Percentiles rank a stretch among this genome's conserved stretches.
These are phyloP conservation scores for Solanum peruvianum DNA, from an alignment of 257 asterid species.

Conservation along the genomic window DNA sequence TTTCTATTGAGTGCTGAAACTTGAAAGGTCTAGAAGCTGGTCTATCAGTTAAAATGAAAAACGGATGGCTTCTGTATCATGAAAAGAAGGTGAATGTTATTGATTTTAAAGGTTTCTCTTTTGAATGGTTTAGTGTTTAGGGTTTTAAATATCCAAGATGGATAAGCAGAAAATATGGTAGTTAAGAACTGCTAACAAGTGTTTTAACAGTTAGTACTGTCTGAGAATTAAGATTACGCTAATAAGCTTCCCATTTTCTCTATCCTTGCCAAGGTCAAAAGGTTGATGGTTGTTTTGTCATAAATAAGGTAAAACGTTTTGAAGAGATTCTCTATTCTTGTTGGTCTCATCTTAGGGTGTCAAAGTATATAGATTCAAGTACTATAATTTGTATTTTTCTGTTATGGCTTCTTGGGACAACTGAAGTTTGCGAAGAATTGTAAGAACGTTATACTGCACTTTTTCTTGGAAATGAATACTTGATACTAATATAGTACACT, in stretches of 20 bases:
- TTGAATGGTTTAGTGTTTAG: background rate
- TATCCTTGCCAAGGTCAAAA: background rate
- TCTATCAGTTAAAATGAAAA: background rate
- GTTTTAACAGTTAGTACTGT: background rate
- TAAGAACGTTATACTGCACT: background rate
- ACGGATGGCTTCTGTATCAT: background rate
- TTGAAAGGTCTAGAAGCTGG: background rate
- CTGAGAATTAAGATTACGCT: background rate
- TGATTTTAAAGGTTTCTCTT: background rate
- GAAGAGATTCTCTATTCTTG: background rate
- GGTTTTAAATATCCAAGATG: background rate
- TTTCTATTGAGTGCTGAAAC: background rate
- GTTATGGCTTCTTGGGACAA: background rate
- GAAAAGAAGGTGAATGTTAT: background rate
- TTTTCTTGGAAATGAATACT: background rate
- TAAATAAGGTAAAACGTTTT: background rate
- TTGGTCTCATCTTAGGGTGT: background rate
- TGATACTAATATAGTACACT: background rate
- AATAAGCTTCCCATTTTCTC: background rate
- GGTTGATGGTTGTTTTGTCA: background rate
- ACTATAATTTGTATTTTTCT: background rate
- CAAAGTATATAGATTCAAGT: background rate
- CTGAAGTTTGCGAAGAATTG: background rate
- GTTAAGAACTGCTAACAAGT: background rate
- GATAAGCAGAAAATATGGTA: background rate